Percentiles rank a stretch among this genome's conserved stretches.
These are phyloP conservation scores for Diplogelasinospora grovesii DNA, from an alignment of 495 filamentous ascomycete species.

Conservation along the genomic window DNA sequence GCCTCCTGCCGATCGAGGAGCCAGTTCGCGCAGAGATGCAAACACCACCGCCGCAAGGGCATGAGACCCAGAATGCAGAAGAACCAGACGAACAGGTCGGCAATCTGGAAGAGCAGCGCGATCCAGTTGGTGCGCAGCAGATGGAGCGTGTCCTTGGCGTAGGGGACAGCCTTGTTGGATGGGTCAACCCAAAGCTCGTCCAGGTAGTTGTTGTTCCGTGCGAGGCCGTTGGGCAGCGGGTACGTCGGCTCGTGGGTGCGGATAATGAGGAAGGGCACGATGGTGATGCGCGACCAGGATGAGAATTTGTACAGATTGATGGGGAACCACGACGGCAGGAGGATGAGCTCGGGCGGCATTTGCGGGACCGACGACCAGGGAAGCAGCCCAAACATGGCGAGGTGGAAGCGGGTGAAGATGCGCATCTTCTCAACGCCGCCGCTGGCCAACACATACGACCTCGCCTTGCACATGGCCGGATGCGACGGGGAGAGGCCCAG, in stretches of 20 bases:
- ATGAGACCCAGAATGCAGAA: conserved; percentile 14
- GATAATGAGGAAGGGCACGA: conserved; percentile 32
- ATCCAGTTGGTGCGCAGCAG: not conserved
- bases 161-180: conserved; percentile 23
- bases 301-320: conserved; percentile 34
- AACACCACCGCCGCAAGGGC: conserved; percentile 12
- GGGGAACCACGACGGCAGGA: conserved; percentile 23
- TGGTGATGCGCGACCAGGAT: conserved; percentile 32
- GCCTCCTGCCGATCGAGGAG: conserved; percentile 27
- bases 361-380: conserved; percentile 36
- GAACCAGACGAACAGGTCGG: conserved; percentile 21
- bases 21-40: conserved; percentile 20
- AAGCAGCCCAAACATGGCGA: conserved; percentile 39
- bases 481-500: conserved; percentile 17
- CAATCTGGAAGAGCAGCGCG: conserved; percentile 17
- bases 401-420: conserved; percentile 14
- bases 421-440: conserved; percentile 37
- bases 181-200: conserved; percentile 37
- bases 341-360: conserved; percentile 35
- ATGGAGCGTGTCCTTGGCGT: conserved; percentile 1
- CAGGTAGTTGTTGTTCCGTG: conserved; percentile 24
- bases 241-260: conserved; percentile 32
- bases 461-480: conserved; percentile 24
- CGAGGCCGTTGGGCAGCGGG: conserved; percentile 28
- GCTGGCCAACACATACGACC: conserved; percentile 19